These are phyloP conservation scores for Colletotrichum incanum DNA, from an alignment of 2,329 filamentous ascomycete species.

Conservation along the genomic window DNA sequence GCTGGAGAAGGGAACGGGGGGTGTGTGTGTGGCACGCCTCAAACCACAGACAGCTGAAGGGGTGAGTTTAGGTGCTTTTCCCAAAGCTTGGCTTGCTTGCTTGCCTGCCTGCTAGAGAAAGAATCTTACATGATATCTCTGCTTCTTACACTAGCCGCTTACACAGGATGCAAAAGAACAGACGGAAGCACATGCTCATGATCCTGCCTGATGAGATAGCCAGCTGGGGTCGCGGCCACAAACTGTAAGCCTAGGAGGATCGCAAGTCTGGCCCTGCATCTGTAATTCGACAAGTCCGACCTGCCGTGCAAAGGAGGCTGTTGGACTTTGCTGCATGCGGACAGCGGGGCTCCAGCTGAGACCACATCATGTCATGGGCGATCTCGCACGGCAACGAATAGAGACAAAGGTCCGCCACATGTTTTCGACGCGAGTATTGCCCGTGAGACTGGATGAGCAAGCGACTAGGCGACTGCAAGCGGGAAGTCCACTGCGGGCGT, in stretches of 20 bases:
- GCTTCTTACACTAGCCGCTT: conserved; percentile 4
- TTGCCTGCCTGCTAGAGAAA: background rate
- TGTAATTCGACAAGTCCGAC: conserved; percentile 33
- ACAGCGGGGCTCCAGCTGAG: conserved; percentile 27
- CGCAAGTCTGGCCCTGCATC: conserved; percentile 21
- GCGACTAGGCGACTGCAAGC: conserved; percentile 26
- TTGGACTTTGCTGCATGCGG: conserved; percentile 36
- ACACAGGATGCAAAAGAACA: background rate
- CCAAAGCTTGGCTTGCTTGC: conserved; percentile 11
- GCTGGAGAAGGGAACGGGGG: conserved; percentile 17
- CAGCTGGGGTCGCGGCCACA: conserved; percentile 16
- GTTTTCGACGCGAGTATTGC: conserved; percentile 23
- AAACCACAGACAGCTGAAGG: conserved; percentile 32
- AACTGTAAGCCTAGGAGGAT: conserved; percentile 24
- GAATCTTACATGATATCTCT: conserved; percentile 15
- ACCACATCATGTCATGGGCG: conserved; percentile 30
- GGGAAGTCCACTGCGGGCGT: conserved; percentile 21
- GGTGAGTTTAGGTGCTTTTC: conserved; percentile 24
- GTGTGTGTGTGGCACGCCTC: background rate
- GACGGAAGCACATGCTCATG: conserved; percentile 22
- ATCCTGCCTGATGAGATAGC: conserved; percentile 31
- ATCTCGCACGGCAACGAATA: conserved; percentile 40
- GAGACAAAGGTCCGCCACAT: conserved; percentile 36
- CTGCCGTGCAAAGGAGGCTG: conserved; percentile 31
- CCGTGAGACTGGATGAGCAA: conserved; percentile 11